Evolutionary conservation across 306 rosid genomes (phyloP).

Genomic region (Pyrus betulifolia): DNA sequence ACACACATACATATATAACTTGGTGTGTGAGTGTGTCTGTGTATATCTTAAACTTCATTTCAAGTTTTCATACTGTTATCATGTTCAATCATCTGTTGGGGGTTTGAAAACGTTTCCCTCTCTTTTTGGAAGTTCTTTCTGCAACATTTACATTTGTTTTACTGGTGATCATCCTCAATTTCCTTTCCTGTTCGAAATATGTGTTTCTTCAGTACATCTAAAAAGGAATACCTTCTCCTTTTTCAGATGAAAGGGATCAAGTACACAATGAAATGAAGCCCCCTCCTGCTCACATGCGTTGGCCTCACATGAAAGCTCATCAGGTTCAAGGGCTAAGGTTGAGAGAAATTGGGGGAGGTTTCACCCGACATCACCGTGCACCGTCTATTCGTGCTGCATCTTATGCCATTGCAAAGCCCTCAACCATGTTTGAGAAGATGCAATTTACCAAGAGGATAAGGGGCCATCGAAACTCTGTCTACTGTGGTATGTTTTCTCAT

Average conservation of each 20-base stretch:
- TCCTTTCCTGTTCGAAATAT: too few species aligned
- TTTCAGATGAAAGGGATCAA: slow-evolving; percentile 54
- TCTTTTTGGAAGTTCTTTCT: not conserved
- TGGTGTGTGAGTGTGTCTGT: too few species aligned
- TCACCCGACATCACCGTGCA: slow-evolving; percentile 86
- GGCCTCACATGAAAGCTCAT: slow-evolving; percentile 99
- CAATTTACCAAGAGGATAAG: slow-evolving; percentile 76
- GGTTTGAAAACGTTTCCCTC: not conserved
- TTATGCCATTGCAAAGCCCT: slow-evolving; percentile 92
- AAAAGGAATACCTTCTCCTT: too few species aligned
- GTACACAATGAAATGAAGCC: slow-evolving; percentile 32
- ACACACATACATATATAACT: too few species aligned
- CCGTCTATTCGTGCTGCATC: slow-evolving; percentile 94
- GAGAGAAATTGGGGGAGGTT: slow-evolving; percentile 99
- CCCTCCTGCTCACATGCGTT: slow-evolving; percentile 77
- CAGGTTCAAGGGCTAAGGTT: slow-evolving; percentile 85
- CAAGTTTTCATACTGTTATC: not conserved
- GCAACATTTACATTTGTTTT: not conserved
- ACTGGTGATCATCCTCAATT: not conserved
- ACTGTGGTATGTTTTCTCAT: slow-evolving; percentile 72
- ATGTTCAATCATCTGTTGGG: not conserved
- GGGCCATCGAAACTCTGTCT: slow-evolving; percentile 97
- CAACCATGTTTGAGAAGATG: slow-evolving; percentile 95
- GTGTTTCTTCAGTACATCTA: too few species aligned
- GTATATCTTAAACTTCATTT: not conserved